Base-by-base conservation (phyloP, 2,329 filamentous ascomycete species). In the Dactylellina parvicollis region DNA sequence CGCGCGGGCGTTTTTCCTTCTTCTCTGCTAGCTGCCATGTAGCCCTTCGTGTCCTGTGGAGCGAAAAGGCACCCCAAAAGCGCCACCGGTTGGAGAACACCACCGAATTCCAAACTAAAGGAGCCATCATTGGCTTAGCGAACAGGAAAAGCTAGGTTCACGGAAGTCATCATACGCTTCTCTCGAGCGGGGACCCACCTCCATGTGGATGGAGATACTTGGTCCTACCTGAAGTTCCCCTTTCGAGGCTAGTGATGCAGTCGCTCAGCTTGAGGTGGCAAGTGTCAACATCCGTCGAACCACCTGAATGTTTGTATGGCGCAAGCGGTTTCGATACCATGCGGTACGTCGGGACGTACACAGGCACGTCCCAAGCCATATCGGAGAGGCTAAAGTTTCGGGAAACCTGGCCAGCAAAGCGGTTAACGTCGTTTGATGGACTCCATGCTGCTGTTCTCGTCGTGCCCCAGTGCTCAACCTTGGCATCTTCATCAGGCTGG, bases 181-280 rank as follows among this genome's bases (percentile, higher is more conserved):
- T 24, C 32, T 30, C 40, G 24, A n/a, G 55, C 36, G 62, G 32
- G 52, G 52, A 59, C 54, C 62, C 52, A 59, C 52, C 44, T 22
- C 47, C 14, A 30, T 57, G 18, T 49, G 56, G 56, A 49, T 49
- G 28, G 28, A 46, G 40, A 52, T 52, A 32, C 52, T 47, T 59
- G 26, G 52, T 18, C 34, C 40, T 50, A 70, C 65, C 55, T 70
- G 65, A 55, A 50, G 47, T 38, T 28, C 22, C 55, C 66, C 32
- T 30, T 44, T 64, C 46, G 36, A 46, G 64, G 57, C 52, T 72
- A 72, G 67, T 62, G 42, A 62, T 40, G 57, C 52, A 36, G 32
- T 16, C 20, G 14, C 54, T 72, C 67, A 72, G 67, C 67, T 72
- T 64, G 59, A 38, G 26, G 59, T 60, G 57, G 67, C 50, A 57